Evolutionary conservation across 306 rosid genomes (phyloP).

Genomic region (Cucumis melo): DNA sequence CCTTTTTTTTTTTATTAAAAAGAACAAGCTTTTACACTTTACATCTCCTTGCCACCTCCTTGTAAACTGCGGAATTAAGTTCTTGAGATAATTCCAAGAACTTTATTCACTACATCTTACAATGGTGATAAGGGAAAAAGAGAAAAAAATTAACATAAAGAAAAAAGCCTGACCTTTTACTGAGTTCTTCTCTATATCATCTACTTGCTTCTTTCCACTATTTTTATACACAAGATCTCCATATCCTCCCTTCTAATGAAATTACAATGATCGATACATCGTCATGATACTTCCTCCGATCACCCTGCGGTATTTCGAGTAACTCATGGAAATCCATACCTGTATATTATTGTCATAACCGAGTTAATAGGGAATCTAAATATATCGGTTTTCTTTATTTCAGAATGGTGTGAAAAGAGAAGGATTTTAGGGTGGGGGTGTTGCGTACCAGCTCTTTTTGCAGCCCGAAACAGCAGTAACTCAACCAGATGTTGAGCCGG

Average conservation of each 20-base stretch:
- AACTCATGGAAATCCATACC: constrained; percentile 92
- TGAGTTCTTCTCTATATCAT: constrained; percentile 22
- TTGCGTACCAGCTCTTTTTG: constrained; percentile 73
- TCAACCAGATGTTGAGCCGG: constrained; percentile 95
- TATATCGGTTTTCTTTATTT: not conserved
- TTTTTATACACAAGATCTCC: constrained; percentile 86
- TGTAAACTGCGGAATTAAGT: constrained; percentile 33
- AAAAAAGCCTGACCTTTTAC: constrained; percentile 37
- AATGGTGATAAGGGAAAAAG: constrained; percentile 30
- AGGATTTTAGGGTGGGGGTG: not conserved
- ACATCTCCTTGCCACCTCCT: constrained; percentile 53
- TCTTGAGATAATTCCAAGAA: constrained; percentile 23
- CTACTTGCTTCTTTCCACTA: constrained; percentile 10
- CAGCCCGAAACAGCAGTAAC: constrained; percentile 89
- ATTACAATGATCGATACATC: constrained; percentile 94
- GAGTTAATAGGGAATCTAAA: not conserved
- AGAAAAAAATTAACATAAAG: constrained; percentile 19
- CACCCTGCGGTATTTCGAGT: constrained; percentile 94
- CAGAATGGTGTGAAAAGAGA: not conserved
- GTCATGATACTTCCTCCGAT: constrained; percentile 88
- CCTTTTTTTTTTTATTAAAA: constrained; percentile 32
- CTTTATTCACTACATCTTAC: constrained; percentile 29
- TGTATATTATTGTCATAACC: constrained; percentile 18
- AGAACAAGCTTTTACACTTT: constrained; percentile 66
- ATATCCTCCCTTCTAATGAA: constrained; percentile 94